A percentile compares a stretch with the other conserved stretches of the same genome.
phyloP scores from a whole-genome alignment of 2,329 filamentous ascomycete species.

The Fusarium oligoseptatum region DNA sequence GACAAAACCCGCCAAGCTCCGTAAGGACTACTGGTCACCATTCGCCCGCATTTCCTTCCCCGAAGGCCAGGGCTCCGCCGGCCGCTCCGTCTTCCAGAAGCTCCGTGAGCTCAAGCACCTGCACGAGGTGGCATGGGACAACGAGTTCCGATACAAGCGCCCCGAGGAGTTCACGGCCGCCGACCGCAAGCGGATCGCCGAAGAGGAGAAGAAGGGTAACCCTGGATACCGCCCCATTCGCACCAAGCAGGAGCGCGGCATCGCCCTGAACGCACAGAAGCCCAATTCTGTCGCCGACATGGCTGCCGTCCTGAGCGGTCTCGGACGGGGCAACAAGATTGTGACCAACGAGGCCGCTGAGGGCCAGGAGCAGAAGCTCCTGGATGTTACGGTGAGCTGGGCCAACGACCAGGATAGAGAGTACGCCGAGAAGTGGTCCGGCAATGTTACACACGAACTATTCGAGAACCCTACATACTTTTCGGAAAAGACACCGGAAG shows the following conservation, averaged over 20 bases:
- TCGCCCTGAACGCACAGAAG: constrained; percentile 70
- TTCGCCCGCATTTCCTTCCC: constrained; percentile 72
- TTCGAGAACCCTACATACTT: constrained; percentile 49
- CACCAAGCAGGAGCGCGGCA: constrained; percentile 60
- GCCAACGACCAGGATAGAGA: constrained; percentile 61
- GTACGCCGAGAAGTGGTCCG: constrained; percentile 63
- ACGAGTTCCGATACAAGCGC: constrained; percentile 59
- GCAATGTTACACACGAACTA: constrained; percentile 66
- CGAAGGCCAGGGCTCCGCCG: constrained; percentile 63
- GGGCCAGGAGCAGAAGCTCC: constrained; percentile 45
- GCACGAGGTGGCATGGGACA: constrained; percentile 73
- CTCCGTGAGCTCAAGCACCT: constrained; percentile 73
- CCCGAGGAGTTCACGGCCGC: constrained; percentile 51
- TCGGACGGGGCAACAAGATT: constrained; percentile 66
- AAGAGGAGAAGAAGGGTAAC: constrained; percentile 48
- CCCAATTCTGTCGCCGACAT: constrained; percentile 74
- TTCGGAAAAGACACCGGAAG: constrained; percentile 25
- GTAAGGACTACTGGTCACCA: constrained; percentile 76
- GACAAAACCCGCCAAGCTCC: constrained; percentile 71
- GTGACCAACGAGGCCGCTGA: constrained; percentile 43
- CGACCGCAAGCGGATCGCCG: constrained; percentile 51
- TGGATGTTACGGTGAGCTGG: constrained; percentile 66
- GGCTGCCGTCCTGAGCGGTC: constrained; percentile 67
- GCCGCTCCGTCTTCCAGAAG: constrained; percentile 72
- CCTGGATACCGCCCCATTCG: constrained; percentile 51